Conservation (phyloP, 2,329 filamentous ascomycete genomes). For the Aspergillus aculeatus region DNA sequence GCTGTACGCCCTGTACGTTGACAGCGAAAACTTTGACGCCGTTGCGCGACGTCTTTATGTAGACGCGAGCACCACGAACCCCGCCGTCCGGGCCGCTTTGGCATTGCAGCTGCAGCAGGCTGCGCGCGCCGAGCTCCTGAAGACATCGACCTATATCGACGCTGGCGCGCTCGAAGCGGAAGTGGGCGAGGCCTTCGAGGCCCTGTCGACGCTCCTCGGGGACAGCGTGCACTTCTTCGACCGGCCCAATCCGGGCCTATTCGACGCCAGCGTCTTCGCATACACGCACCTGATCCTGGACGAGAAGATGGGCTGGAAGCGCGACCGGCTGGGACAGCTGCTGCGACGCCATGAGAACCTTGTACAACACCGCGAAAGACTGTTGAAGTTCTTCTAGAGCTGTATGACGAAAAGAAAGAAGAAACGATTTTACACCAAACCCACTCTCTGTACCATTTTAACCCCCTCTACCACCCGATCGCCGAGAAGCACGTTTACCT, state of each 20-base stretch:
- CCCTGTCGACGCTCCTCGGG: conserved; percentile 60
- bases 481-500: background rate
- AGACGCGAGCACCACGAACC: conserved; percentile 57
- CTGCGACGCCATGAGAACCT: conserved; percentile 62
- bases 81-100: conserved; percentile 62
- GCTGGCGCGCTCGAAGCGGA: conserved; percentile 58
- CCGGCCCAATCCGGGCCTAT: conserved; percentile 61
- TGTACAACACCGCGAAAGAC: conserved; percentile 61
- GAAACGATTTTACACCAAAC: background rate
- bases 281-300: conserved; percentile 82
- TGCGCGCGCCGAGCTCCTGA: conserved; percentile 71
- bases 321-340: conserved; percentile 58
- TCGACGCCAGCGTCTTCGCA: conserved; percentile 86
- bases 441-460: conserved; percentile 17
- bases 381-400: conserved; percentile 53
- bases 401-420: background rate
- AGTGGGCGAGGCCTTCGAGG: conserved; percentile 61
- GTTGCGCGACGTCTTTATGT: conserved; percentile 74
- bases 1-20: conserved; percentile 81
- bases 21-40: conserved; percentile 60
- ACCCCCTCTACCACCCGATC: background rate
- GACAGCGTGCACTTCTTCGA: conserved; percentile 63
- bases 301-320: conserved; percentile 61
- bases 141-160: conserved; percentile 55
- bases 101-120: conserved; percentile 68